These are phyloP conservation scores for Scenedesmus sp. DNA, from an alignment of 163 green algal species.

Conservation along the genomic window DNA sequence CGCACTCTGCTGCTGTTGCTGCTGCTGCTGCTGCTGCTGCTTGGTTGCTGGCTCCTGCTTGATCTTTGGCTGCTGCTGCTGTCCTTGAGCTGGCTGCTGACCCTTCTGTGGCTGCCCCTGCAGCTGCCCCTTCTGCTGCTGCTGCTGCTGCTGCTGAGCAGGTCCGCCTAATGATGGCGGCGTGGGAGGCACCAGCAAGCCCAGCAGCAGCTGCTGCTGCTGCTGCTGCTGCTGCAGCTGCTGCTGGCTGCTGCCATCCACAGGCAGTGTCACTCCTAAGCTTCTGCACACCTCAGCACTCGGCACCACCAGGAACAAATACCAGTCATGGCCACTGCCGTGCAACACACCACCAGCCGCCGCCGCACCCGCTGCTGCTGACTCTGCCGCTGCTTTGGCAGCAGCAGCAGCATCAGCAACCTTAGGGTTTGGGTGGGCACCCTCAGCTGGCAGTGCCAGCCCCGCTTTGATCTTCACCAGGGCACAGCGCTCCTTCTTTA, in stretches of 20 bases:
- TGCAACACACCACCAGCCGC: background rate
- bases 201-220: background rate
- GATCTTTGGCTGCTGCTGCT: background rate
- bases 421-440: background rate
- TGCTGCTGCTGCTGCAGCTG: no score
- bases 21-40: background rate
- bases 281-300: background rate
- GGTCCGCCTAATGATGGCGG: background rate
- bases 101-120: background rate
- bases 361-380: background rate
- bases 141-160: background rate
- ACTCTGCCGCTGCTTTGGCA: background rate
- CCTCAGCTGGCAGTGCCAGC: background rate
- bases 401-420: background rate
- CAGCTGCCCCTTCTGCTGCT: background rate
- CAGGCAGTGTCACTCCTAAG: background rate
- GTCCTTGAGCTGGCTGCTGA: background rate
- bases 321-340: background rate
- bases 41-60: background rate
- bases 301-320: conserved; percentile 11
- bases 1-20: background rate
- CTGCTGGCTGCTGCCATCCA: background rate
- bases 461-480: background rate
- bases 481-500: background rate
- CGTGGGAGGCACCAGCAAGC: background rate